Base-by-base conservation (phyloP, 2,329 filamentous ascomycete genomes). In the Diaporthe helianthi region DNA sequence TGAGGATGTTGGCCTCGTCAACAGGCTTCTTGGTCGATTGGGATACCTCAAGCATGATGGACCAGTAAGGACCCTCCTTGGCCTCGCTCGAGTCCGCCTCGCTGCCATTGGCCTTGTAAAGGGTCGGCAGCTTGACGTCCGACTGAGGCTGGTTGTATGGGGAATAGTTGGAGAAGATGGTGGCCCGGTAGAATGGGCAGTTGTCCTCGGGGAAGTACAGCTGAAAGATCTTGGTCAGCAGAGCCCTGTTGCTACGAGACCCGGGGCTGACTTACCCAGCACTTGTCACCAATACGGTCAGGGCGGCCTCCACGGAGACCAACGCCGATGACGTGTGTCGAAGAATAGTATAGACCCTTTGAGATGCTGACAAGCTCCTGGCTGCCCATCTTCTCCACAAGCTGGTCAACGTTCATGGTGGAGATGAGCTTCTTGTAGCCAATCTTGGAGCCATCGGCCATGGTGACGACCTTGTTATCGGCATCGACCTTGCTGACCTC, bases 81-180 rank as follows among this genome's bases (percentile, higher is more conserved):
- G 93, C 83, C 77, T 92, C 90, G 63, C 85, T 86, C 75, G 89
- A 92, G 72, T 85, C 82, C 69, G 94, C 88, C 84, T 93, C 93
- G 82, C 90, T 92, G 80, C 96, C 96, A 76, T 98, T 87, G 69
- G 92, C 96, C 51, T 94, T 87, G 80, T 94, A 92, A 75, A 93
- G 84, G 26, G 96, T 98, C 47, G 94, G 89, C 68, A 99, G 89
- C 87, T 97, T 96, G 79, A 87, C 90, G 69, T 91, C 90, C 70
- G 89, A 86, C 74, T 92, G 85, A 41, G 96, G 96, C 85, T 98
- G 96, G 87, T 99, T 99, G 89, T 97, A 90, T 65, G 95, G 96
- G 26, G 96, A 98, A 88, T 99, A 99, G 89, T 99, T 99, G 83
- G 95, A 98, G 89, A 99, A 99, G 85, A 99, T 98, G 79, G 96